phyloP scores from a whole-genome alignment of 2,329 filamentous ascomycete genomes.

The Fusarium graminum region DNA sequence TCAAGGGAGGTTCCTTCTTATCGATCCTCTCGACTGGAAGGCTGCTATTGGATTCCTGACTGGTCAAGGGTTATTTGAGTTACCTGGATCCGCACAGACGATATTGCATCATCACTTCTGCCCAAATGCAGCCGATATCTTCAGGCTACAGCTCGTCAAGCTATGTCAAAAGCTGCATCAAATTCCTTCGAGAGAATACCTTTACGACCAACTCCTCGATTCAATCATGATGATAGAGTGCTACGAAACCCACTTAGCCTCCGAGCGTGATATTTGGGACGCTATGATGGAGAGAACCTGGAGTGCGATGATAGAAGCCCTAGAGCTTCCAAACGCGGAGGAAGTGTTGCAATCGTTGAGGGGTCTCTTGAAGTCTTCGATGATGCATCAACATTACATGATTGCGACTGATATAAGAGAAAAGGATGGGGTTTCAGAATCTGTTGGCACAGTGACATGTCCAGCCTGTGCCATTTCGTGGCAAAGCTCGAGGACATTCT shows the following conservation, averaged over 20 bases:
- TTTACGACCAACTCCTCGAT: fast-evolving
- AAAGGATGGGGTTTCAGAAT: no score
- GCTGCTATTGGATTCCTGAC: no score
- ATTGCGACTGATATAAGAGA: neutral
- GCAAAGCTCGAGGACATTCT: no score
- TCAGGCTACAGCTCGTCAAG: no score
- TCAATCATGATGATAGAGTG: neutral
- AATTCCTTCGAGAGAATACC: neutral
- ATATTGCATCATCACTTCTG: no score
- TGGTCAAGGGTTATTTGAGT: no score
- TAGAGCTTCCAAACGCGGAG: fast-evolving
- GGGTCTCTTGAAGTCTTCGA: fast-evolving
- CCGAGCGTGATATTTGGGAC: neutral
- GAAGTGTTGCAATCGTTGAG: fast-evolving
- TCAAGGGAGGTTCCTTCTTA: no score
- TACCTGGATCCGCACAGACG: no score
- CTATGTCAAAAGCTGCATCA: neutral
- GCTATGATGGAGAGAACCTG: neutral
- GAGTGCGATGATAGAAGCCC: neutral
- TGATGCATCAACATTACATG: neutral
- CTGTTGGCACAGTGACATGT: no score
- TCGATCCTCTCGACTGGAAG: no score
- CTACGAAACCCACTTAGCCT: neutral
- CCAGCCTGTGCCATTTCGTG: no score
- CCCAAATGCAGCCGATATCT: no score